Evolutionary conservation across 2,329 filamentous ascomycete genomes (phyloP).

Genomic region (Pleurostoma richardsiae): DNA sequence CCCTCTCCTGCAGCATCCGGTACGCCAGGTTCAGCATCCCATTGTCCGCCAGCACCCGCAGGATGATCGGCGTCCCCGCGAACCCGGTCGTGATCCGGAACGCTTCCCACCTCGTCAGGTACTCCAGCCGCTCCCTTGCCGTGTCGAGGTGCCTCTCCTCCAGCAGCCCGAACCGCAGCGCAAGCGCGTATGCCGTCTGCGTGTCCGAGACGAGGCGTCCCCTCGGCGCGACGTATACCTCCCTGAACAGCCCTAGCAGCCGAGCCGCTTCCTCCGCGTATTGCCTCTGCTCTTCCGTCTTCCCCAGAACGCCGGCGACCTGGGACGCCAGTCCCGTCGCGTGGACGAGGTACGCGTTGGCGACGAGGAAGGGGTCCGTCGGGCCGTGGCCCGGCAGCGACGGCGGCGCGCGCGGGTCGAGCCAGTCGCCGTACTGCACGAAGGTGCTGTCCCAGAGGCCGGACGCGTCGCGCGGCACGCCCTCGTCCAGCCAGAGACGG

Average conservation of each 20-base stretch:
- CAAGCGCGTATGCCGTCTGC: constrained; percentile 10
- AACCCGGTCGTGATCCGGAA: constrained; percentile 13
- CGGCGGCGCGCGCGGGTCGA: constrained; percentile 22
- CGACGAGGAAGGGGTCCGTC: constrained; percentile 20
- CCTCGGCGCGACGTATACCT: constrained; percentile 9
- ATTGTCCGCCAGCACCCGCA: constrained; percentile 11
- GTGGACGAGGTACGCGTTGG: constrained; percentile 21
- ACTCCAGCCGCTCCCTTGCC: constrained; percentile 7
- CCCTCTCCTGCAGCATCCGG: constrained; percentile 1
- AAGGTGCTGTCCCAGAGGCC: constrained; percentile 17
- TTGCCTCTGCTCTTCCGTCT: constrained; percentile 5
- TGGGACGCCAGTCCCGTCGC: constrained; percentile 14
- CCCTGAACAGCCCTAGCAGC: constrained; percentile 12
- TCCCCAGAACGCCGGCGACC: constrained; percentile 11
- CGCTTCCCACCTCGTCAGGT: constrained; percentile 5
- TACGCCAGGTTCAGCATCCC: constrained; percentile 11
- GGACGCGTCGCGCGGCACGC: constrained; percentile 15
- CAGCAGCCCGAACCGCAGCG: constrained; percentile 11
- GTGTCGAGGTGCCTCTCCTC: neutral
- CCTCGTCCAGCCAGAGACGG: constrained; percentile 19
- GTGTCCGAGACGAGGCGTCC: constrained; percentile 10
- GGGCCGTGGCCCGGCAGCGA: constrained; percentile 15
- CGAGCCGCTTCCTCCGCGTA: constrained; percentile 4
- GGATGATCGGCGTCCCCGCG: constrained; percentile 14
- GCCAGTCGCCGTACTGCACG: constrained; percentile 23